Base-by-base conservation (phyloP, 108 stramenopile genomes). In the Conticribra guillardii region DNA sequence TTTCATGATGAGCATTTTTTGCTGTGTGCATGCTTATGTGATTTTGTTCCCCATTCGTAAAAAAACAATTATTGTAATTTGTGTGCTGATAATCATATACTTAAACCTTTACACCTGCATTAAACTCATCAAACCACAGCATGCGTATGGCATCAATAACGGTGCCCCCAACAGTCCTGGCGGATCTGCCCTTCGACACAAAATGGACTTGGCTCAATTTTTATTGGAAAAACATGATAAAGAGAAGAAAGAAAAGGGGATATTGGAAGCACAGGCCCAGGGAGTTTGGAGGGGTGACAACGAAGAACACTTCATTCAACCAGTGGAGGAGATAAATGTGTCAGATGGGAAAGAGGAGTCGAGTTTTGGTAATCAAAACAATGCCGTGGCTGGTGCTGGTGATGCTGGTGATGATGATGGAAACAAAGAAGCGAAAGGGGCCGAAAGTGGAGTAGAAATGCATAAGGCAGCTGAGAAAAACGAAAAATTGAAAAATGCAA, bases 161-260 rank as follows among this genome's bases (percentile, higher is more conserved):
- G 37, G 46, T 21, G 75, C 53, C 0, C 26, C 67, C 17, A 63
- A 76, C 49, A 64, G 75, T 50, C 56, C 57, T 1, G 75, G 67
- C 1, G 67, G 67, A 21, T 56, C 61, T 22, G 75, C 75, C 15
- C 26, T 69, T 14, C 67, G 55, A 17, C 75, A 76, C 49, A 76
- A 76, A 69, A 52, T 76, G 48, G 75, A 76, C 24, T 33, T 76
- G 41, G 75, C 75, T 4, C 4, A 76, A 41, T 76, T 51, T 49
- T 34, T 76, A 2, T 33, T 76, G 31, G 28, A 69, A 19, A 76
- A 64, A 59, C 48, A 54, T 29, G 55, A 76, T 47, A 44, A 45
- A 0, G 33, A 1, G 15, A 47, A 69, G 37, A 29, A 46, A n/a
- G 54, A 62, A 22, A 28, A 64, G 47, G 67, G 60, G 16, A 55